Percentiles rank a stretch among this genome's conserved stretches.
Evolutionary conservation across 2,329 filamentous ascomycete genomes (phyloP).

Genomic region (Bipolaris oryzae): DNA sequence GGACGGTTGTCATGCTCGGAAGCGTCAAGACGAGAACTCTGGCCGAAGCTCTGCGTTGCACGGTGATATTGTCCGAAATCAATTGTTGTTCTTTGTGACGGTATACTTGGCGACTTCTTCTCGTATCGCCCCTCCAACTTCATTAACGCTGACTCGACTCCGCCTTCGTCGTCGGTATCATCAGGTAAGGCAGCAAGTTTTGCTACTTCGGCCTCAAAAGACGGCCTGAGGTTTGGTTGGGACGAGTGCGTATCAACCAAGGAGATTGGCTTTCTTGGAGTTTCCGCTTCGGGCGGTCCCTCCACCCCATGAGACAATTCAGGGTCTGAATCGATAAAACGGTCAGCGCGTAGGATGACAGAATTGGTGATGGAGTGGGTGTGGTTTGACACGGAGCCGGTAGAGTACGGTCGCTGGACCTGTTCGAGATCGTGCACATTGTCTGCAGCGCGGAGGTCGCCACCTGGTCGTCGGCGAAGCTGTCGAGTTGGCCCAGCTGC

Average conservation of each 20-base stretch:
- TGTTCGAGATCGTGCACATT: slow-evolving; percentile 55
- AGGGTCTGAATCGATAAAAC: slow-evolving; percentile 28
- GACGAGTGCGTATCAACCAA: slow-evolving; percentile 61
- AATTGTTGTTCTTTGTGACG: slow-evolving; percentile 26
- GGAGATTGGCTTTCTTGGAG: slow-evolving; percentile 44
- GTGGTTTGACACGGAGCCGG: slow-evolving; percentile 54
- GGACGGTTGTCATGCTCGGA: slow-evolving; percentile 27
- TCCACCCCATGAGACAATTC: slow-evolving; percentile 17
- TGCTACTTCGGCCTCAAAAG: slow-evolving; percentile 87
- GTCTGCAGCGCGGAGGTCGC: slow-evolving; percentile 54
- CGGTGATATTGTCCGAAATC: slow-evolving; percentile 30
- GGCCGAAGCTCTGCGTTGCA: slow-evolving; percentile 25
- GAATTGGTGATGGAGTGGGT: slow-evolving; percentile 50
- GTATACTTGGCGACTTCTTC: slow-evolving; percentile 49
- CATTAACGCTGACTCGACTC: slow-evolving; percentile 87
- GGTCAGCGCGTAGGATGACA: slow-evolving; percentile 42
- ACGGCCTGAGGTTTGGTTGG: slow-evolving; percentile 63
- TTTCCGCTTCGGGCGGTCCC: slow-evolving; percentile 17
- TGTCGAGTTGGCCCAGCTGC: slow-evolving; percentile 40
- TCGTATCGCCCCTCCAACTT: slow-evolving; percentile 90
- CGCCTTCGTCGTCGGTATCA: slow-evolving; percentile 75
- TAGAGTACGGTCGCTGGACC: slow-evolving; percentile 54
- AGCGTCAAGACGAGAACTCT: slow-evolving; percentile 24
- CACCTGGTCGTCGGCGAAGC: slow-evolving; percentile 56
- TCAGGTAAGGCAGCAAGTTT: slow-evolving; percentile 88